Percentiles rank a stretch among this genome's conserved stretches.
Conservation (phyloP, 2,329 filamentous ascomycete genomes). For the Aspergillus pseudoterreus region DNA sequence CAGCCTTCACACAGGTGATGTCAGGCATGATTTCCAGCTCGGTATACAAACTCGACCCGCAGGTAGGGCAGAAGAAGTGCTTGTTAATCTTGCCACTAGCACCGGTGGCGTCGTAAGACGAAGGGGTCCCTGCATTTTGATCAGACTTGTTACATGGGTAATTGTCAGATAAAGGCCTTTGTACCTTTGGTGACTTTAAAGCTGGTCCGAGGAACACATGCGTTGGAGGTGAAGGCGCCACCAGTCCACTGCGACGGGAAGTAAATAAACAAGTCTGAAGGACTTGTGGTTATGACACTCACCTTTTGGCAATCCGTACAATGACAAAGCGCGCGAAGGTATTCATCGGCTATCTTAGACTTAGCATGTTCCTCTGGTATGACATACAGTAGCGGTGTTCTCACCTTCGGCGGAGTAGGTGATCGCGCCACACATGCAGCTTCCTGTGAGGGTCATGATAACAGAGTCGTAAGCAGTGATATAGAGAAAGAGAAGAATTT, state of each 20-base stretch:
- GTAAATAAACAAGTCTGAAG: neutral
- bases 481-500: neutral
- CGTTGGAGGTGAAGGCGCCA: slow-evolving; percentile 54
- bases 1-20: slow-evolving; percentile 50
- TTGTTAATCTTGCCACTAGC: slow-evolving; percentile 53
- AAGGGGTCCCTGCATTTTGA: slow-evolving; percentile 39
- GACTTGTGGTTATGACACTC: neutral
- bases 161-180: neutral
- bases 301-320: slow-evolving; percentile 56
- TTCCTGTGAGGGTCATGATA: slow-evolving; percentile 27
- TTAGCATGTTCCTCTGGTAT: neutral
- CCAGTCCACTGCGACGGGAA: slow-evolving; percentile 44
- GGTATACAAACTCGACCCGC: slow-evolving; percentile 51
- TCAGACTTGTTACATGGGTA: neutral
- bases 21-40: slow-evolving; percentile 53
- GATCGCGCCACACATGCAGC: slow-evolving; percentile 33
- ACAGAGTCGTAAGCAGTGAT: neutral
- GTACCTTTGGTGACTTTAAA: slow-evolving; percentile 51
- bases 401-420: slow-evolving; percentile 27
- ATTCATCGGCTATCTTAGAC: slow-evolving; percentile 36
- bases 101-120: slow-evolving; percentile 46
- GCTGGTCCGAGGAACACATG: slow-evolving; percentile 44
- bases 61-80: slow-evolving; percentile 54
- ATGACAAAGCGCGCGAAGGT: slow-evolving; percentile 49
- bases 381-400: neutral